Percentiles rank a stretch among this genome's conserved stretches.
Evolutionary conservation across 2,329 filamentous ascomycete species (phyloP).

Genomic region (Ascochyta koolunga): DNA sequence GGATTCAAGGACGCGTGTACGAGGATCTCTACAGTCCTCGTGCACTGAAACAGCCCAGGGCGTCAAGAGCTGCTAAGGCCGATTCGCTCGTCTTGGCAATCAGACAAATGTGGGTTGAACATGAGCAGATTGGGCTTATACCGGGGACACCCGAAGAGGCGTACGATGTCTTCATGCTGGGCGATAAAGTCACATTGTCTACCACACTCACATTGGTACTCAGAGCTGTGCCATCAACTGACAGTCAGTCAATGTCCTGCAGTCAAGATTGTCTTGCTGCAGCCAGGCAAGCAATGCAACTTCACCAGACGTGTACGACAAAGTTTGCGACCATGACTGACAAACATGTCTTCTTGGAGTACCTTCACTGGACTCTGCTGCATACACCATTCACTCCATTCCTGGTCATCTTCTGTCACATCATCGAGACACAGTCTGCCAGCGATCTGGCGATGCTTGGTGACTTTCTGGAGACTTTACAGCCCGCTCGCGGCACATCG

Average conservation of each 20-base stretch:
- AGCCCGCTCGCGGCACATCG: conserved; percentile 13
- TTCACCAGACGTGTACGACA: conserved; percentile 33
- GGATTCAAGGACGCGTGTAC: conserved; percentile 43
- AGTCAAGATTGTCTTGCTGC: conserved; percentile 35
- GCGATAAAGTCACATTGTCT: conserved; percentile 44
- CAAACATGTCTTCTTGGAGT: conserved; percentile 26
- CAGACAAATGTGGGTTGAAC: conserved; percentile 12
- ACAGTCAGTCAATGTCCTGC: conserved; percentile 23
- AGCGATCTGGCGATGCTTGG: conserved; percentile 10
- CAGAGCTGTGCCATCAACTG: conserved; percentile 32
- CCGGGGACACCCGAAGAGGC: conserved; percentile 31
- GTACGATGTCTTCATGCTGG: conserved; percentile 33
- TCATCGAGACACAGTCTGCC: conserved; percentile 41
- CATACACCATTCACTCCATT: conserved; percentile 28
- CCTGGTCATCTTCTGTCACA: conserved; percentile 42
- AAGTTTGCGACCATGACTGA: conserved; percentile 12
- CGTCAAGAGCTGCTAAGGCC: conserved; percentile 8
- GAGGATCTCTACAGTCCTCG: conserved; percentile 45
- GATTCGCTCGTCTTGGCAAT: conserved; percentile 17
- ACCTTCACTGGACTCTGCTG: conserved; percentile 34
- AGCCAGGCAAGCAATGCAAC: conserved; percentile 44
- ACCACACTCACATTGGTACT: conserved; percentile 47
- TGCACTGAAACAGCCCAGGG: conserved; percentile 19
- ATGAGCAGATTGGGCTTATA: conserved; percentile 5
- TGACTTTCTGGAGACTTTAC: conserved; percentile 10